These are phyloP conservation scores for Pascua guehoae DNA, from an alignment of 1,284 basidiomycete genomes.

Conservation along the genomic window DNA sequence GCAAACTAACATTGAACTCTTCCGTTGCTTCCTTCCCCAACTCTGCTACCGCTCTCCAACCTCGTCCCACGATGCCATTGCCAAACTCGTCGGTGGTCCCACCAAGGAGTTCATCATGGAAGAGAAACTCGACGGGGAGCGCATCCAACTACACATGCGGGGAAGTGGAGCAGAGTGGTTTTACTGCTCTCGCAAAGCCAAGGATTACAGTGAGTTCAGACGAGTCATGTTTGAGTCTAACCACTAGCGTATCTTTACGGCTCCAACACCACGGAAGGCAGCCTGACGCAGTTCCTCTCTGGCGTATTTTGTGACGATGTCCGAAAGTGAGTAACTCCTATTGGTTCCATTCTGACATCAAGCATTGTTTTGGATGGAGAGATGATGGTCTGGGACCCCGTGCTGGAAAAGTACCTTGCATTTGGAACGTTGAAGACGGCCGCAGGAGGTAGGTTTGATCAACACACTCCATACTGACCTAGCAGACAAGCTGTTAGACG, in stretches of 20 bases:
- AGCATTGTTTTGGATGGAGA: constrained; percentile 92
- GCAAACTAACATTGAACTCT: constrained; percentile 76
- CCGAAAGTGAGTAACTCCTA: constrained; percentile 61
- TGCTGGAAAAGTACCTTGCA: constrained; percentile 75
- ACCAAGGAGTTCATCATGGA: constrained; percentile 75
- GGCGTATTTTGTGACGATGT: constrained; percentile 68
- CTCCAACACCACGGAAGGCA: constrained; percentile 69
- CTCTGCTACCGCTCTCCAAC: constrained; percentile 77
- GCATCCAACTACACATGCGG: constrained; percentile 87
- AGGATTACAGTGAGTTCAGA: constrained; percentile 68
- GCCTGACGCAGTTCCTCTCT: constrained; percentile 78
- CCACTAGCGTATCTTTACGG: constrained; percentile 69
- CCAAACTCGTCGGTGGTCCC: constrained; percentile 70
- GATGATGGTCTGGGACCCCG: constrained; percentile 94
- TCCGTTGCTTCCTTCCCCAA: constrained; percentile 84
- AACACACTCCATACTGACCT: constrained; percentile 2
- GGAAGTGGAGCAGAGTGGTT: constrained; percentile 71
- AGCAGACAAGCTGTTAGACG: constrained; percentile 65
- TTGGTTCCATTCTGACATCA: neutral
- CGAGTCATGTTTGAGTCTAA: neutral
- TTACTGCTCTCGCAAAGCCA: constrained; percentile 89
- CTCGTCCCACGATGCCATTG: constrained; percentile 68
- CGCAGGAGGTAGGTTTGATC: constrained; percentile 61
- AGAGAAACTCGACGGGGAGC: constrained; percentile 92
- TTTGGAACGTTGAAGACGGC: constrained; percentile 90